Percentiles rank a stretch among this genome's conserved stretches.
Evolutionary conservation across 2,329 filamentous ascomycete species (phyloP).

Genomic region (Ophiostoma montium): DNA sequence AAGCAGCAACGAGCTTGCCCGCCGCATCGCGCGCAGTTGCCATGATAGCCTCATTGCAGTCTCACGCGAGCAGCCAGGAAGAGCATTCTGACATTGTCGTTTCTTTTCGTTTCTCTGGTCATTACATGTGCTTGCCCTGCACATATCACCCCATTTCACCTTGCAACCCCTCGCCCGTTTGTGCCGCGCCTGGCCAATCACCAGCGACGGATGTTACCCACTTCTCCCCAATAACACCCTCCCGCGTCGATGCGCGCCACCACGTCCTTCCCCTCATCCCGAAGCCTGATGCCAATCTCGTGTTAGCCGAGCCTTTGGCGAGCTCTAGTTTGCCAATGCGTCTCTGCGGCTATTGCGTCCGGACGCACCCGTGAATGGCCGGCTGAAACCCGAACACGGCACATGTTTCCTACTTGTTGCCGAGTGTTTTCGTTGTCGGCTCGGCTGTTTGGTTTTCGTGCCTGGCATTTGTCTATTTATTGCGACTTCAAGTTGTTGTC

Average conservation of each 20-base stretch:
- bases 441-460: background rate
- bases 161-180: background rate
- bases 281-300: background rate
- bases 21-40: background rate
- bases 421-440: background rate
- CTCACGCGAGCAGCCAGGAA: background rate
- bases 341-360: background rate
- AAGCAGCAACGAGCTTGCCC: background rate
- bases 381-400: background rate
- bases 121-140: background rate
- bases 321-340: background rate
- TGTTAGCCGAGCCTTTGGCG: background rate
- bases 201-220: background rate
- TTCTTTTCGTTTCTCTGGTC: background rate
- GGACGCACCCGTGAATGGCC: constrained; percentile 3
- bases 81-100: background rate
- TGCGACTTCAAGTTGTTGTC: background rate
- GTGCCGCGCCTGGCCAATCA: background rate
- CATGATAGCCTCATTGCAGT: background rate
- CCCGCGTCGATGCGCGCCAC: background rate
- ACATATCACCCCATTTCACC: background rate
- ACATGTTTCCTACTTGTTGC: background rate
- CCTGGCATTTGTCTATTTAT: background rate
- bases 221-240: background rate
- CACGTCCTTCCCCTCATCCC: constrained; percentile 1